Evolutionary conservation across 1,284 basidiomycete genomes (phyloP), one percentile per base, ranked within the genome.

Genomic region (Laetiporus sulphureus): DNA sequence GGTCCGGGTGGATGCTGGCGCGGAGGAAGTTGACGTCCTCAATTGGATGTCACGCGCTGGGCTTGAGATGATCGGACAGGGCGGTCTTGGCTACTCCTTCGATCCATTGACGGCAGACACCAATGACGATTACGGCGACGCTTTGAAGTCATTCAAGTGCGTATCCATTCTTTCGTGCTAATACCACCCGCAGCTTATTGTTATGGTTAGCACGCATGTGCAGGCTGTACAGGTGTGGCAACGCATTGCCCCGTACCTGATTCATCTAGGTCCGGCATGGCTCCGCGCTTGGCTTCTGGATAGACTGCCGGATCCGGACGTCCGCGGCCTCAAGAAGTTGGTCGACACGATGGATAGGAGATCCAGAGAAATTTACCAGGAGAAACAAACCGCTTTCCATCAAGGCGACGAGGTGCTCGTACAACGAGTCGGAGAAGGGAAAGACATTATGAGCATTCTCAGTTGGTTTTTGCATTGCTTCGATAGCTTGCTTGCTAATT

Each of bases 391-490:
- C 16, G 53, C 48, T 6, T 32, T 55, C 5, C 47, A 44, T 33
- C 36, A 47, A 13, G 55, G 50, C 13, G 52, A 59, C 39, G 47
- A 55, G 6, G 47, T 48, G 16, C 33, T 57, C 5, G 47, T 48
- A 36, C 52, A 49, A 7, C 48, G 51, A 29, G 49, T 56, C 19
- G 56, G 53, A 16, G 53, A 54, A 43, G 60, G 59, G 5, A 51
- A 55, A 30, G 60, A 64, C 39, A 58, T 64, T 32, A 52, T 62
- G 53, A 62, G 60, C 38, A 52, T 61, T 20, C 49, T 64, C 2
- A 44, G 61, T 62, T 38, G 41, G 57, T 48, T 21, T 30, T n/a
- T 37, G 8, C 16, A 25, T 20, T 12, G 4, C 18, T 3, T 36
- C 27, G n/a, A 20, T 18, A n/a, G 13, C 21, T 7, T 8, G 23